These are phyloP conservation scores for Kwoniella sp. DNA, from an alignment of 768 basidiomycete genomes.

Conservation along the genomic window DNA sequence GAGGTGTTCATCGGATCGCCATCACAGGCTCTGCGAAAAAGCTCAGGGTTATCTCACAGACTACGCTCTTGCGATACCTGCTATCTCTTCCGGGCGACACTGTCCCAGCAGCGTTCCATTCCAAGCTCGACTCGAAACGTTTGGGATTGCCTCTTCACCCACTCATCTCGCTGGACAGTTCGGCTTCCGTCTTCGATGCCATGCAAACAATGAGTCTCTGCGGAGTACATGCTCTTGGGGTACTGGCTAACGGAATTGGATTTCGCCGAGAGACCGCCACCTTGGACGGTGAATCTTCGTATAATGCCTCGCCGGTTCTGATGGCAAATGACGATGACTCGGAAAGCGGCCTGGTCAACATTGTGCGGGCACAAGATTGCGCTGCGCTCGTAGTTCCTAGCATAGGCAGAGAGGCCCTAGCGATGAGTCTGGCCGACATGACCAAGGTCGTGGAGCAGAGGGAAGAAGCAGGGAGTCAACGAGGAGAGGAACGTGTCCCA, in stretches of 20 bases:
- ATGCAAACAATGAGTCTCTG: slow-evolving; percentile 44
- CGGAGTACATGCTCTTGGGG: slow-evolving; percentile 38
- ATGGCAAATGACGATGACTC: slow-evolving; percentile 12
- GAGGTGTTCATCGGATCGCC: slow-evolving; percentile 40
- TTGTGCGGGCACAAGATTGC: slow-evolving; percentile 38
- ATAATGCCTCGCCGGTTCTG: slow-evolving; percentile 24
- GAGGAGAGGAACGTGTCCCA: slow-evolving; percentile 44
- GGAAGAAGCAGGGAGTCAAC: slow-evolving; percentile 28
- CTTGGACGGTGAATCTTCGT: not conserved
- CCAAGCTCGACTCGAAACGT: slow-evolving; percentile 12
- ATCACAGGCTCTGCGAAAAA: slow-evolving; percentile 5
- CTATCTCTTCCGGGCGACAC: slow-evolving; percentile 9
- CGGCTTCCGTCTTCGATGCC: slow-evolving; percentile 39
- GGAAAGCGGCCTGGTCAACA: slow-evolving; percentile 24
- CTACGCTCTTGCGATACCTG: slow-evolving; percentile 32
- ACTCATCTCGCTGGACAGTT: slow-evolving; percentile 36
- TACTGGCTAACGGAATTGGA: slow-evolving; percentile 10
- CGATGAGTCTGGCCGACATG: slow-evolving; percentile 39
- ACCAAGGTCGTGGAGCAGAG: slow-evolving; percentile 28
- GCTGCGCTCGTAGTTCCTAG: slow-evolving; percentile 37
- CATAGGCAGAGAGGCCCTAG: slow-evolving; percentile 38
- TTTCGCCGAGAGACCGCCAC: not conserved
- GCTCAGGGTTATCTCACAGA: slow-evolving; percentile 24
- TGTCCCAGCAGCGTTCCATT: slow-evolving; percentile 21
- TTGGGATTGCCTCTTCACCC: slow-evolving; percentile 31